These are phyloP conservation scores for Myrica gale DNA, from an alignment of 306 rosid genomes.

Conservation along the genomic window DNA sequence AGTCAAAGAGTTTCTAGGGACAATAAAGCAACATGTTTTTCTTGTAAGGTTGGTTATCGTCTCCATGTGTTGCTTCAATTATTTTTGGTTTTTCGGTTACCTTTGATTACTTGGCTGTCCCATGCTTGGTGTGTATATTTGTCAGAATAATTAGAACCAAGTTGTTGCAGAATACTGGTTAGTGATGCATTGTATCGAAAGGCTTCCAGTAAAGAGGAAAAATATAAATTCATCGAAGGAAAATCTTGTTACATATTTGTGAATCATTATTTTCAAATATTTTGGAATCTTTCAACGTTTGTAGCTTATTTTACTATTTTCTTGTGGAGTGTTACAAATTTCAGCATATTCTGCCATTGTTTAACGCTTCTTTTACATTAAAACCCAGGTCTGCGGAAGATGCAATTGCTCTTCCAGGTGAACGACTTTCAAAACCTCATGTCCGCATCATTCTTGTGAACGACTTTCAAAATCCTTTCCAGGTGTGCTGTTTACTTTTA, in stretches of 20 bases:
- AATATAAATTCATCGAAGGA: not conserved
- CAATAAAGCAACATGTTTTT: constrained; percentile 86
- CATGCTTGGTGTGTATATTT: constrained; percentile 15
- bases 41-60: constrained; percentile 71
- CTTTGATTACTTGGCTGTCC: constrained; percentile 7
- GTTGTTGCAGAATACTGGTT: not conserved
- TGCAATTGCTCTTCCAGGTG: constrained; percentile 73
- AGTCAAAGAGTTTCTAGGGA: constrained; percentile 93
- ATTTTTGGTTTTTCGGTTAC: not conserved
- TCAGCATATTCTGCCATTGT: constrained; percentile 4
- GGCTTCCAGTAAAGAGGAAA: not conserved
- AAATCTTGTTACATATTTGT: not conserved
- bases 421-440: constrained; percentile 88
- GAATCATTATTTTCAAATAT: not conserved
- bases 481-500: constrained; percentile 47
- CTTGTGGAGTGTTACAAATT: not conserved
- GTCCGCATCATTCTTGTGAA: constrained; percentile 68
- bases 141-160: not conserved
- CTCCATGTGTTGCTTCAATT: constrained; percentile 7
- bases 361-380: constrained; percentile 26
- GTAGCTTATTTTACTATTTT: no score
- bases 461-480: constrained; percentile 91
- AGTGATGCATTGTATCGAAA: not conserved
- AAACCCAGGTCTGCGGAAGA: constrained; percentile 85
- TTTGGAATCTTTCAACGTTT: not conserved